These are phyloP conservation scores for Sugiyamaella castrensis DNA, from an alignment of 1,139 yeast genomes.

Conservation along the genomic window DNA sequence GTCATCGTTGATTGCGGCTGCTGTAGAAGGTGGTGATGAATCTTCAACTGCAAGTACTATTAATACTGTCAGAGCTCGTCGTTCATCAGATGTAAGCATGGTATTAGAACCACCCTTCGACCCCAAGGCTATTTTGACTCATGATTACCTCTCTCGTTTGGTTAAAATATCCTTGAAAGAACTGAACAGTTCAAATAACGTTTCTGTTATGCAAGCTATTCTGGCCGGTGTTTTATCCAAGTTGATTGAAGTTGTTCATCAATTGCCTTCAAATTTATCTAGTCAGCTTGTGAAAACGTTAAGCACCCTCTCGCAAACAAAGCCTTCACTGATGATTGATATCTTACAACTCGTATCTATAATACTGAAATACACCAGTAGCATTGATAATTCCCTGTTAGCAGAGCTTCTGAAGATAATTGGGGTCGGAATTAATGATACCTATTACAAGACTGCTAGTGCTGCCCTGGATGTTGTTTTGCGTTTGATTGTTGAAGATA, in stretches of 20 bases:
- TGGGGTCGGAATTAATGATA: slow-evolving; percentile 44
- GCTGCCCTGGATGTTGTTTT: slow-evolving; percentile 50
- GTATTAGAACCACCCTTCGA: slow-evolving; percentile 25
- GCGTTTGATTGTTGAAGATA: slow-evolving; percentile 35
- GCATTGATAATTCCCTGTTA: slow-evolving; percentile 27
- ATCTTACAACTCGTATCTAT: slow-evolving; percentile 24
- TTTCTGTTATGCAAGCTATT: slow-evolving; percentile 22
- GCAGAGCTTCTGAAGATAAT: slow-evolving; percentile 39
- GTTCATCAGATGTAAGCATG: slow-evolving; percentile 38
- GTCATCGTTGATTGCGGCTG: slow-evolving; percentile 31
- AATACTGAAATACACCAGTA: slow-evolving; percentile 17
- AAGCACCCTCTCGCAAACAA: slow-evolving; percentile 6
- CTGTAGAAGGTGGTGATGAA: slow-evolving; percentile 30
- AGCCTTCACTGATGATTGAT: slow-evolving; percentile 25
- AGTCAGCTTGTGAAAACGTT: slow-evolving; percentile 12
- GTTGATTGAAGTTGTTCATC: slow-evolving; percentile 19
- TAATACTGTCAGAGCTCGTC: slow-evolving; percentile 25
- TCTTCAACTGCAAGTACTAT: slow-evolving; percentile 28
- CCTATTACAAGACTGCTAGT: slow-evolving; percentile 51
- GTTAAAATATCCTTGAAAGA: slow-evolving; percentile 23
- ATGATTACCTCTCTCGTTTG: slow-evolving; percentile 18
- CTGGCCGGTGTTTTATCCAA: slow-evolving; percentile 19
- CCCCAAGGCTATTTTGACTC: slow-evolving; percentile 22
- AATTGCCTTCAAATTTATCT: slow-evolving; percentile 16
- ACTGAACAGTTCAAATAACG: slow-evolving; percentile 19